Percentiles rank a stretch among this genome's conserved stretches.
Conservation (phyloP, 441 rosid genomes). For the Euphorbia neoarborescens region DNA sequence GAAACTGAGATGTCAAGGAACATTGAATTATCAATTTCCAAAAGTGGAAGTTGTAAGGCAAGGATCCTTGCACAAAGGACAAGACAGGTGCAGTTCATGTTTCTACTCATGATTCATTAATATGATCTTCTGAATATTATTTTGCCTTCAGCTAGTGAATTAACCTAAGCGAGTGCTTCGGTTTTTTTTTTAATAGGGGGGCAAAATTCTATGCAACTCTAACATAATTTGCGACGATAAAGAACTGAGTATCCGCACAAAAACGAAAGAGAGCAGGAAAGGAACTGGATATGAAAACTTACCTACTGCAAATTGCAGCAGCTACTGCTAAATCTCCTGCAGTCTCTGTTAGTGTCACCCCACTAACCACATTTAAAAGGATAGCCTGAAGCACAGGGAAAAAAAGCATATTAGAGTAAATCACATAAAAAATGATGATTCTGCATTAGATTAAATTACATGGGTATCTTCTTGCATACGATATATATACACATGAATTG, state of each 20-base stretch:
- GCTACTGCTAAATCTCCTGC: conserved; percentile 93
- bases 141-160: not conserved
- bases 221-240: not conserved
- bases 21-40: not conserved
- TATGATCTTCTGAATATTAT: not conserved
- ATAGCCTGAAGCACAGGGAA: conserved; percentile 34
- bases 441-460: not conserved
- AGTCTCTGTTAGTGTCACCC: conserved; percentile 66
- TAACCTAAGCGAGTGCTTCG: not conserved
- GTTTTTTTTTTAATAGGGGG: not conserved
- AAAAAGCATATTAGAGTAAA: not conserved
- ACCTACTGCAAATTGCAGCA: conserved; percentile 93
- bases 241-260: not conserved
- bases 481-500: not conserved
- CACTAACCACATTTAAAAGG: conserved; percentile 68
- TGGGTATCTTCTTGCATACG: not conserved
- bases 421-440: not conserved
- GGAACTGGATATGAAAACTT: conserved; percentile 5
- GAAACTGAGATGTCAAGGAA: conserved; percentile 44
- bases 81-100: not conserved
- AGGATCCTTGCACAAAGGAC: not conserved
- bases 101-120: too few species aligned
- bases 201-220: not conserved
- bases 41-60: not conserved
- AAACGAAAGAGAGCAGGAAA: not conserved